These are phyloP conservation scores for Podaxis sp. DNA, from an alignment of 768 basidiomycete species.

Conservation along the genomic window DNA sequence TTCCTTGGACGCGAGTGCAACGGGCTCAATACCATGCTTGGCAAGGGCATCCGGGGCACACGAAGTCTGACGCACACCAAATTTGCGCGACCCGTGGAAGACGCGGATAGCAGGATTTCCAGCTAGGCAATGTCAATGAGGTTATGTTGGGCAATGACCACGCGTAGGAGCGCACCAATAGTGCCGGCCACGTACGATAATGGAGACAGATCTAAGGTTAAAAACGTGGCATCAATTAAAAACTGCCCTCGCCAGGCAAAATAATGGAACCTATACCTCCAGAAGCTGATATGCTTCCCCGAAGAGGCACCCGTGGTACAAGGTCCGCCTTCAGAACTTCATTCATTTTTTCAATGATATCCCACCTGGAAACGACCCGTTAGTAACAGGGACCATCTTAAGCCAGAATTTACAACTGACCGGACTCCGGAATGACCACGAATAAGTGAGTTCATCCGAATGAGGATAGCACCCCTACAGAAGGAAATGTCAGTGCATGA, in stretches of 20 bases:
- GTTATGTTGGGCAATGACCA: background rate
- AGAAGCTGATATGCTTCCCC: conserved; percentile 74
- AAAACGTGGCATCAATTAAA: background rate
- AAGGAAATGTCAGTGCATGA: background rate
- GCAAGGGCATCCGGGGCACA: conserved; percentile 49
- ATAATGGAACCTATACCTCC: conserved; percentile 44
- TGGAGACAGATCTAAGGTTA: conserved; percentile 40
- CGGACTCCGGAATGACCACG: conserved; percentile 80
- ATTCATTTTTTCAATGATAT: conserved; percentile 67
- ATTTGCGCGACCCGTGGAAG: conserved; percentile 49
- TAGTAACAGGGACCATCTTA: background rate
- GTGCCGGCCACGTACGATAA: conserved; percentile 66
- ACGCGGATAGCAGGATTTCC: conserved; percentile 64
- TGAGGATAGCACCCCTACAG: conserved; percentile 64
- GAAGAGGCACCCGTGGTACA: conserved; percentile 72
- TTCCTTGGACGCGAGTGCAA: conserved; percentile 61
- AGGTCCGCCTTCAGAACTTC: conserved; percentile 60
- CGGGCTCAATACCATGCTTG: conserved; percentile 50
- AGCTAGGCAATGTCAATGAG: conserved; percentile 16
- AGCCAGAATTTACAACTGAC: conserved; percentile 17
- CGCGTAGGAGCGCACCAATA: conserved; percentile 34
- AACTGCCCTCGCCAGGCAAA: background rate
- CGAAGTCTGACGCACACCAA: conserved; percentile 45
- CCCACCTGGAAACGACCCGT: conserved; percentile 39
- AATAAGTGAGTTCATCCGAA: conserved; percentile 79